Percentiles rank a stretch among this genome's conserved stretches.
Conservation (phyloP, 805 yeast species). For the Myxozyma melibiosi region DNA sequence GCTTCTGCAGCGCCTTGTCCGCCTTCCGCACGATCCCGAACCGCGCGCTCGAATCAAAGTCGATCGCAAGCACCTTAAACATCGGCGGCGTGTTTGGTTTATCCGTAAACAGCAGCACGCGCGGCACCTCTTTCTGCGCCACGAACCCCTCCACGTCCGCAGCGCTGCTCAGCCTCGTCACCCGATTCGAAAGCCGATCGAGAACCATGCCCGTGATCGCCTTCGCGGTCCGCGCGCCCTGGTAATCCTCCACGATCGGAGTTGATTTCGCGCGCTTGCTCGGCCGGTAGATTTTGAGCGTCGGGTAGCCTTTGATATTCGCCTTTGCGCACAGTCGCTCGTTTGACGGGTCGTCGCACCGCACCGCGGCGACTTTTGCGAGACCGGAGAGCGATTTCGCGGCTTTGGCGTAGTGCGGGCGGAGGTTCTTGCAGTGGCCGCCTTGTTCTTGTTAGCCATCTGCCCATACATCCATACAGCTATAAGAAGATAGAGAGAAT, state of each 20-base stretch:
- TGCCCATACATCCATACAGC: neutral
- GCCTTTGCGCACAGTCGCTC: conserved; percentile 68
- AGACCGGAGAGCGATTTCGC: conserved; percentile 57
- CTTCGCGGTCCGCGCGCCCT: conserved; percentile 50
- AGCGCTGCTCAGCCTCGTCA: conserved; percentile 11
- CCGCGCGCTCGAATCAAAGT: conserved; percentile 56
- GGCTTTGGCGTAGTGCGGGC: conserved; percentile 63
- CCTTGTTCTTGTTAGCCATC: conserved; percentile 42
- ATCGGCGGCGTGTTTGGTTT: conserved; percentile 55
- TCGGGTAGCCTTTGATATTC: conserved; percentile 78
- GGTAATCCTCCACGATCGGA: conserved; percentile 37
- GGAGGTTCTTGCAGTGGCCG: conserved; percentile 81
- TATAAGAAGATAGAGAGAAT: neutral
- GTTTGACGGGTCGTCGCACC: conserved; percentile 75
- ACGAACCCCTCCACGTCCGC: conserved; percentile 11
- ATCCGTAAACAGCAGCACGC: conserved; percentile 24
- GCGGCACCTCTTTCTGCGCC: conserved; percentile 9
- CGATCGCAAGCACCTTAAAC: conserved; percentile 69
- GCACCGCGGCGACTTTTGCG: conserved; percentile 69
- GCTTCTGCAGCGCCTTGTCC: conserved; percentile 36
- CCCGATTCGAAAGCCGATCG: conserved; percentile 29
- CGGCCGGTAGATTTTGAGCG: conserved; percentile 79
- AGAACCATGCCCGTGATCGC: conserved; percentile 58
- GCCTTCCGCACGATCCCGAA: conserved; percentile 45
- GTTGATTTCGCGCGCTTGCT: conserved; percentile 44